phyloP scores from a whole-genome alignment of 83 land plant genomes.

The Picea engelmannii region DNA sequence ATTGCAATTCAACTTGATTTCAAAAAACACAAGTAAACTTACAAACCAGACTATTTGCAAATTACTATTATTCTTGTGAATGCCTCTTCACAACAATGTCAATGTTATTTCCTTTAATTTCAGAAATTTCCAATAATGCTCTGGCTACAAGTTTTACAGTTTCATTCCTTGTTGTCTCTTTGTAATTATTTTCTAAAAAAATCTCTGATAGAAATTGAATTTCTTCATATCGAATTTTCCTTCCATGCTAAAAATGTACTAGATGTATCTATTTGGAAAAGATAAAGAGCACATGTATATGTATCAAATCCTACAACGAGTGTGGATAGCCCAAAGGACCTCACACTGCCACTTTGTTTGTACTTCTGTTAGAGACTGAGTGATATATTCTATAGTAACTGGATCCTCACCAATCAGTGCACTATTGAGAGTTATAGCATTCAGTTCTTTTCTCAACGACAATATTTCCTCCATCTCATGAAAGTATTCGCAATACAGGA shows the following conservation, averaged over 20 bases:
- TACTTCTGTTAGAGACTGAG: constrained; percentile 88
- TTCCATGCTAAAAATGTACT: constrained; percentile 97
- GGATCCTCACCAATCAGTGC: no score
- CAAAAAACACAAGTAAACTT: no score
- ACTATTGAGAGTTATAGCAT: no score
- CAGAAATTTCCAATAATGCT: constrained; percentile 73
- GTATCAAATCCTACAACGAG: constrained; percentile 94
- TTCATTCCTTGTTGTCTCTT: constrained; percentile 87
- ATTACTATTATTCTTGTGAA: no score
- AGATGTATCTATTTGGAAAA: constrained; percentile 94
- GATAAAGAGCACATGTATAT: constrained; percentile 66
- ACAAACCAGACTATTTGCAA: no score
- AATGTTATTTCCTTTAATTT: no score
- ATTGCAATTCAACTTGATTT: no score
- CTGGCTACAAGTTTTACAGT: constrained; percentile 91
- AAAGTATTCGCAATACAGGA: no score
- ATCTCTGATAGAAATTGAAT: constrained; percentile 92
- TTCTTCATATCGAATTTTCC: constrained; percentile 94
- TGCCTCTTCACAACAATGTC: no score
- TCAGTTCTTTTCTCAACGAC: no score
- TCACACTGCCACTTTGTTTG: constrained; percentile 93
- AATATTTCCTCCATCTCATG: no score
- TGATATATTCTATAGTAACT: no score
- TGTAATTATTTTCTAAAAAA: constrained; percentile 88
- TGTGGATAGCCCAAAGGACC: constrained; percentile 97